Base-by-base conservation (phyloP, 2,329 filamentous ascomycete genomes). In the Ophiostoma tasmaniense region DNA sequence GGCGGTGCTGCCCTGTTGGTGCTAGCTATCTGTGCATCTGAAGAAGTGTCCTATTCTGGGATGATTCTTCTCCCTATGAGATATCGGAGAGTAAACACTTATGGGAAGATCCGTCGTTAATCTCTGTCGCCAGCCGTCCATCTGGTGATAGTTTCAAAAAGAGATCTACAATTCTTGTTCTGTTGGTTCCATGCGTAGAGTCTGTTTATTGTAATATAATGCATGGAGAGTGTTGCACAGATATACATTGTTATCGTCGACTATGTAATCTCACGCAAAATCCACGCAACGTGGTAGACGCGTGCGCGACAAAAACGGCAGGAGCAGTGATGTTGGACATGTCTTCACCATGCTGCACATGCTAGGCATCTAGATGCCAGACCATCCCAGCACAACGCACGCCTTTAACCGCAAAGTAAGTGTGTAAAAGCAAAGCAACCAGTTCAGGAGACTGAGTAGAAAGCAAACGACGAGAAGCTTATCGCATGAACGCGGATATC, bases 131-230 rank as follows among this genome's bases (percentile, higher is more conserved):
- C 79, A 79, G 79, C 78, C 78, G 73, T 76, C 69, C 77, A 79
- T 84, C 82, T 81, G 80, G 77, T 78, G 80, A 79, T 78, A 80
- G 83, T 84, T 85, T 85, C 83, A 85, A 83, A 83, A 79, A 75
- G 82, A 82, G 82, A 85, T 84, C 82, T 83, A 85, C 83, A 85
- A 82, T 78, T 55, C 25, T 55, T 25, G n/a, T 25, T 28, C 20
- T 45, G 5, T 20, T 45, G 42, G 17, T 6, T 8, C 4, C 2
- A n/a, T n/a, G 5, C 20, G 42, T 45, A 45, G 42, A n/a, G 17
- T 2, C 5, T 4, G 17, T 14, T 45, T 17, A 3, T 3, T 45
- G 7, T 3, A 17, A 45, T 20, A 7, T n/a, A 17, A 1, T 20
- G 4, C 4, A 17, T 7, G 7, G 3, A 45, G 42, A 5, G 42